Evolutionary conservation across 306 rosid species (phyloP).

Genomic region (Cyclanthera cordifolia): DNA sequence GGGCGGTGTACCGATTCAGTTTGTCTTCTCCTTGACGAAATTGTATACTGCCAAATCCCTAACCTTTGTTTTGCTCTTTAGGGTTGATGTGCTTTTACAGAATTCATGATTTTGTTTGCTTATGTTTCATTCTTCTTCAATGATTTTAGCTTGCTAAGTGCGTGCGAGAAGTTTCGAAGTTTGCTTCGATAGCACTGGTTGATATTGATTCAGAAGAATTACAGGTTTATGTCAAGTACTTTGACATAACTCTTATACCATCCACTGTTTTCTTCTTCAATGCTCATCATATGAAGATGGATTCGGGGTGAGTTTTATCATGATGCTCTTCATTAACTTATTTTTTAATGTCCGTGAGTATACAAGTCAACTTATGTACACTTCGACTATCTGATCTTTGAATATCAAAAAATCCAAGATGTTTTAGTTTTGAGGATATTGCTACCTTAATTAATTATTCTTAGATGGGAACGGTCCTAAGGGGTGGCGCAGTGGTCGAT

Average conservation of each 20-base stretch:
- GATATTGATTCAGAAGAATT: constrained; percentile 65
- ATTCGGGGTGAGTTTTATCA: constrained; percentile 44
- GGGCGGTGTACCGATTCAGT: constrained; percentile 55
- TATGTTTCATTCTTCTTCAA: background rate
- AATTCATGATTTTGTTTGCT: background rate
- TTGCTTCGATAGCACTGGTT: constrained; percentile 60
- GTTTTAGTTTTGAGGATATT: too few relatives aligned
- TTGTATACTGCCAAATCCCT: constrained; percentile 26
- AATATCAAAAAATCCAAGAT: too few relatives aligned
- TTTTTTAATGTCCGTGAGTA: background rate
- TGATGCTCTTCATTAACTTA: background rate
- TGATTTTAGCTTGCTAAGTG: constrained; percentile 54
- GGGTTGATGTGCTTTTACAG: background rate
- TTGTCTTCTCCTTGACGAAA: constrained; percentile 61
- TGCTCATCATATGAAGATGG: constrained; percentile 98
- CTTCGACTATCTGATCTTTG: too few relatives aligned
- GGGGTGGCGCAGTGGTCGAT: too few relatives aligned
- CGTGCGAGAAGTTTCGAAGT: constrained; percentile 69
- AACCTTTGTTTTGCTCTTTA: background rate
- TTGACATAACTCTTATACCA: constrained; percentile 67
- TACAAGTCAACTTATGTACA: too few relatives aligned
- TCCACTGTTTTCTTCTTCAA: constrained; percentile 83
- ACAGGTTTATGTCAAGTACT: constrained; percentile 61
- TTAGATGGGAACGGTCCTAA: too few relatives aligned
- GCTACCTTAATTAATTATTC: too few relatives aligned